Base-by-base conservation (phyloP, 2,329 filamentous ascomycete species). In the Colletotrichum higginsianum region DNA sequence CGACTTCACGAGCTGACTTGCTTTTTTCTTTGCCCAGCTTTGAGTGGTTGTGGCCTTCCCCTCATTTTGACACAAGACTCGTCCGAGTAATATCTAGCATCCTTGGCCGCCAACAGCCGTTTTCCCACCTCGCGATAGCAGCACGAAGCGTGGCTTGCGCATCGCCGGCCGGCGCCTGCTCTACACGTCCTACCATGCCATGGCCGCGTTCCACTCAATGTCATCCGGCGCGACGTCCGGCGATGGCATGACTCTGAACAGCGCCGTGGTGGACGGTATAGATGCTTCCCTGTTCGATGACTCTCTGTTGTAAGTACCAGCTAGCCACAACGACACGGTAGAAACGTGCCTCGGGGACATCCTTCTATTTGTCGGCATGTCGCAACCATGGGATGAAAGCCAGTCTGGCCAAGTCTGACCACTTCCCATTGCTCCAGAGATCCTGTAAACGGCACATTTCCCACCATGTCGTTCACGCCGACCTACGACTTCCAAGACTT, bases 401-500 rank as follows among this genome's bases (percentile, higher is more conserved):
- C 61, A 66, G 65, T 68, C 53, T 46, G 55, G 47, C 64, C 72
- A 57, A 71, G 30, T 35, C 15, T 23, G 16, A 18, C 30, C 47
- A 18, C 11, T 61, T 21, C 46, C 16, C n/a, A 4, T 21, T 21
- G 12, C 42, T 64, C 26, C 74, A 86, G 83, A 67, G 82, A 85
- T 71, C 82, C 81, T 67, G 84, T 86, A 67, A 83, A 84, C 73
- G 79, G 82, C 46, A 77, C 74, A 62, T 77, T 87, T 18, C 80
- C 83, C 50, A 76, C 81, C 6, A 77, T 88, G 49, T 86, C 88
- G 4, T 91, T 91, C 71, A 88, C 87, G 3, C 86, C 88, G 3
- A 83, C 85, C 5, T 91, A 91, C 82, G 89, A 91, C 74, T 87
- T 91, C 75, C 88, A 90, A 63, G 82, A 84, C 74, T 89, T 90